Evolutionary conservation across 2,329 filamentous ascomycete genomes (phyloP).

Genomic region (Talaromyces sp.): DNA sequence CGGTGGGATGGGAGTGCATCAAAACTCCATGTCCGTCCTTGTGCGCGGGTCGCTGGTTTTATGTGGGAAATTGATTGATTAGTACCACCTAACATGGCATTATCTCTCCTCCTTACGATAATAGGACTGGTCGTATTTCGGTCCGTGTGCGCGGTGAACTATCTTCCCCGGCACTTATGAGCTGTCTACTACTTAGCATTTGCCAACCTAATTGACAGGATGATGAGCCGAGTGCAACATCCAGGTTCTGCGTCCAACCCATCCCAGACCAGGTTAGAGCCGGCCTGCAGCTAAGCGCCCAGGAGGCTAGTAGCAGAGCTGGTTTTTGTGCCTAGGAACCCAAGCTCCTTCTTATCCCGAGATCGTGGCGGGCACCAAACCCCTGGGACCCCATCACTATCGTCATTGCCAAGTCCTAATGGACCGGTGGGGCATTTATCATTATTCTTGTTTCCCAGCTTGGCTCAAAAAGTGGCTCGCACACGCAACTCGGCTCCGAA

Average conservation of each 20-base stretch:
- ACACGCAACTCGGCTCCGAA: neutral
- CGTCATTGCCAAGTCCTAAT: neutral
- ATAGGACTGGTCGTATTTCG: neutral
- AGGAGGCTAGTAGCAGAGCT: neutral
- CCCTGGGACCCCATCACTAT: neutral
- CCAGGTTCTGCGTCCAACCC: neutral
- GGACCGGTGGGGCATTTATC: neutral
- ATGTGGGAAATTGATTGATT: neutral
- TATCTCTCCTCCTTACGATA: neutral
- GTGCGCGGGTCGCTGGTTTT: neutral
- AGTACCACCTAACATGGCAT: neutral
- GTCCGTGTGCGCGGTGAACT: neutral
- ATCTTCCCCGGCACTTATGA: neutral
- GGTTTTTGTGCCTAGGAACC: neutral
- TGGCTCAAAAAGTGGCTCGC: neutral
- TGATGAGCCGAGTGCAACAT: neutral
- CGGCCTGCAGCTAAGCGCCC: conserved; percentile 1
- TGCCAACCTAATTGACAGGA: neutral
- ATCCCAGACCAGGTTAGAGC: neutral
- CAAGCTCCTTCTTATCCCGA: conserved; percentile 12
- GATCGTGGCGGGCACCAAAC: conserved; percentile 8
- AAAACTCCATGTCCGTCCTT: neutral
- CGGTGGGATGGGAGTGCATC: neutral
- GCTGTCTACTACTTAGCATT: neutral
- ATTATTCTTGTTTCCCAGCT: neutral